A percentile compares a stretch with the other conserved stretches of the same genome.
Conservation (phyloP, 305 asterid species). For the Vinca major region DNA sequence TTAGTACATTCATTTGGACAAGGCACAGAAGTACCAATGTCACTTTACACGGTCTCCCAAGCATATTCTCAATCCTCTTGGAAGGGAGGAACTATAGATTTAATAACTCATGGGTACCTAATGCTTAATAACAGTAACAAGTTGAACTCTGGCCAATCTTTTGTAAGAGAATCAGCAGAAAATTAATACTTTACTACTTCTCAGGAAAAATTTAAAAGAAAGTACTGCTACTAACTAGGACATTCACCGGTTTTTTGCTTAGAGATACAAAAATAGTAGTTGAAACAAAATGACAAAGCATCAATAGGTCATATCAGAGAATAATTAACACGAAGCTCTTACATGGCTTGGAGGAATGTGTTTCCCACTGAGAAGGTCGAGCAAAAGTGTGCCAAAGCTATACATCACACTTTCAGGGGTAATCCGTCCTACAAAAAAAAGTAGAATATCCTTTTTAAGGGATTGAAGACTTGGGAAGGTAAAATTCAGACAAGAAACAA, state of each 20-base stretch:
- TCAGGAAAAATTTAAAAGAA: neutral
- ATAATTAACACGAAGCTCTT: constrained; percentile 21
- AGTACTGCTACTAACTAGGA: neutral
- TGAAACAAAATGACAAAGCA: neutral
- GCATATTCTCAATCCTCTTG: neutral
- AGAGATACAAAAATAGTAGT: neutral
- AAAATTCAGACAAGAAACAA: neutral
- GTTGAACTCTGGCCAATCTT: neutral
- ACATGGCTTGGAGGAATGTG: constrained; percentile 98
- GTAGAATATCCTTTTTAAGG: constrained; percentile 12
- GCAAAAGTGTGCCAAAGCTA: constrained; percentile 94
- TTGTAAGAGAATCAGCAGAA: too few species aligned
- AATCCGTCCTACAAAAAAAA: constrained; percentile 60
- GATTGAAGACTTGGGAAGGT: neutral
- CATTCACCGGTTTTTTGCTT: neutral
- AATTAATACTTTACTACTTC: neutral
- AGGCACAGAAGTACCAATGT: neutral
- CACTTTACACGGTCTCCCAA: neutral
- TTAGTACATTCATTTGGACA: neutral
- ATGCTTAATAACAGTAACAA: neutral
- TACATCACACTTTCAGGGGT: constrained; percentile 89
- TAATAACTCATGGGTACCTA: too few species aligned
- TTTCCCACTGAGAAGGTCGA: constrained; percentile 94
- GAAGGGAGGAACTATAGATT: neutral
- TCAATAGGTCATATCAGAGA: neutral